A percentile compares a stretch with the other conserved stretches of the same genome.
These are phyloP conservation scores for Xerophyta viscosa DNA, from an alignment of 106 monocot genomes.

Conservation along the genomic window DNA sequence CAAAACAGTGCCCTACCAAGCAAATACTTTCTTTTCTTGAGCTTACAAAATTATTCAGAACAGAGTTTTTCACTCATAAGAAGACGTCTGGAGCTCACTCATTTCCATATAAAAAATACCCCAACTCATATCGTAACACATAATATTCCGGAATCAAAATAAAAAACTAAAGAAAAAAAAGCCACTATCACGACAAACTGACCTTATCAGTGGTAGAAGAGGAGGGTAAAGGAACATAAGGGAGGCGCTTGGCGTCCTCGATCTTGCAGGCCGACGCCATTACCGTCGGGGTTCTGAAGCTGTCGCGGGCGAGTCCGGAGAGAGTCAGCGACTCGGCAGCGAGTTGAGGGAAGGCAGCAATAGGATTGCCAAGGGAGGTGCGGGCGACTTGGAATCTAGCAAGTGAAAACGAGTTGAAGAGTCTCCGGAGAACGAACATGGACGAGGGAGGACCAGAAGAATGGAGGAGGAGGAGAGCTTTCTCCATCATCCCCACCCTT, in stretches of 20 bases:
- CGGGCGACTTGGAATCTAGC: conserved; percentile 11
- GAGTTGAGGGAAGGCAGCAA: conserved; percentile 1
- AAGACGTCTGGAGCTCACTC: too few species aligned
- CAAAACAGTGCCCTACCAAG: too few species aligned
- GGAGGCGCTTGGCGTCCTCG: conserved; percentile 1
- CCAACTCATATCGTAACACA: too few species aligned
- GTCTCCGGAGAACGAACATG: conserved; percentile 19
- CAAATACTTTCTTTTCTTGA: too few species aligned
- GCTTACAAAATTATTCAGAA: too few species aligned
- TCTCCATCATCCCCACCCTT: too few species aligned
- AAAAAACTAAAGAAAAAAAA: not conserved
- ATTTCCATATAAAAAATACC: too few species aligned
- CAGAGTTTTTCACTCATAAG: too few species aligned
- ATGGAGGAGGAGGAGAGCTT: not conserved
- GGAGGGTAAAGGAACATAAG: conserved; percentile 6
- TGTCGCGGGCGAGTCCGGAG: not conserved
- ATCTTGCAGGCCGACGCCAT: conserved; percentile 8
- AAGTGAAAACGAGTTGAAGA: conserved; percentile 23
- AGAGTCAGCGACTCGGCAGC: not conserved
- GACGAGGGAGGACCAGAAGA: not conserved
- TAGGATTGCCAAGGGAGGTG: not conserved
- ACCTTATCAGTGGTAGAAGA: conserved; percentile 16
- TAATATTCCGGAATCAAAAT: too few species aligned
- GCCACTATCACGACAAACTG: not conserved
- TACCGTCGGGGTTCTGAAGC: conserved; percentile 3